These are phyloP conservation scores for Claviceps sp. DNA, from an alignment of 2,329 filamentous ascomycete genomes.

Conservation along the genomic window DNA sequence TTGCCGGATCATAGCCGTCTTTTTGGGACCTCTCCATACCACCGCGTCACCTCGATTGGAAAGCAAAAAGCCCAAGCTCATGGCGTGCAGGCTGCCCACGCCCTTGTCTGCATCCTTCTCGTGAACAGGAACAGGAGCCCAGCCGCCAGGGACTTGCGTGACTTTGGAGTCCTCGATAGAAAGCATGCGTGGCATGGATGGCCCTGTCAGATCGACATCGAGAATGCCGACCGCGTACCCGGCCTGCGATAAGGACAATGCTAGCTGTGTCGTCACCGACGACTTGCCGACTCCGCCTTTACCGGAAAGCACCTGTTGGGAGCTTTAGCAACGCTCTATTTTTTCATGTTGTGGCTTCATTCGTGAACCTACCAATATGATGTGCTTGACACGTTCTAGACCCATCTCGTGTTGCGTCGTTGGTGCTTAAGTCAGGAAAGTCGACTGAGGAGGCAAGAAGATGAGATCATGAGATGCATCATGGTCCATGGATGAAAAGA, in stretches of 20 bases:
- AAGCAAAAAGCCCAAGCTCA: slow-evolving; percentile 88
- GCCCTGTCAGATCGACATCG: slow-evolving; percentile 90
- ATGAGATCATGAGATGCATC: too few species aligned
- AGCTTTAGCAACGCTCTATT: neutral
- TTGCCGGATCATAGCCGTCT: slow-evolving; percentile 96
- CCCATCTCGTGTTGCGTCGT: slow-evolving; percentile 15
- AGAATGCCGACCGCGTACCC: slow-evolving; percentile 88
- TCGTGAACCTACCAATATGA: slow-evolving; percentile 47
- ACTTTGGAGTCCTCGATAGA: slow-evolving; percentile 82
- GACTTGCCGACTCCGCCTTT: slow-evolving; percentile 98
- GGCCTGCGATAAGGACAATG: slow-evolving; percentile 71
- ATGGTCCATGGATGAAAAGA: too few species aligned
- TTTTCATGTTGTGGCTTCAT: neutral
- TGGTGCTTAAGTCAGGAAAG: too few species aligned
- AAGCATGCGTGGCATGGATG: slow-evolving; percentile 90
- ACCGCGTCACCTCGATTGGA: slow-evolving; percentile 76
- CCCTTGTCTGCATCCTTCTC: slow-evolving; percentile 35
- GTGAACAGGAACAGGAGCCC: slow-evolving; percentile 82
- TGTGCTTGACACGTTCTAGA: slow-evolving; percentile 53
- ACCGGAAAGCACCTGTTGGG: slow-evolving; percentile 61
- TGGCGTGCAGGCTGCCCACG: slow-evolving; percentile 59
- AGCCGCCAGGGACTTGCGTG: slow-evolving; percentile 79
- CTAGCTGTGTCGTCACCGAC: slow-evolving; percentile 91
- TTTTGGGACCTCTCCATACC: slow-evolving; percentile 95
- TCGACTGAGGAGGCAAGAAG: too few species aligned